phyloP scores from a whole-genome alignment of 2,329 filamentous ascomycete species.

The Pestalotiopsis sp. region DNA sequence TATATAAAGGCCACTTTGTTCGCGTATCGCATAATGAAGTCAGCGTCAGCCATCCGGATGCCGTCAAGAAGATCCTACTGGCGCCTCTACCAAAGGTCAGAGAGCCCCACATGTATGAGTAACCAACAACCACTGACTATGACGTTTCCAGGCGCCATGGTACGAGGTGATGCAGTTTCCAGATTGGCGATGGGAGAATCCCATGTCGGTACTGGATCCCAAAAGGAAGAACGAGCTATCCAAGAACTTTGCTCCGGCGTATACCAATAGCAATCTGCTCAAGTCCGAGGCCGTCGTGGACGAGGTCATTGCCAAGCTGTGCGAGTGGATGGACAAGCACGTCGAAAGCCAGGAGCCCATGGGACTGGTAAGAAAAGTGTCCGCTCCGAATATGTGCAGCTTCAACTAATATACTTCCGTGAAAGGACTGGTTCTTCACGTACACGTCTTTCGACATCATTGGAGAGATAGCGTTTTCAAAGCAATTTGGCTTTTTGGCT shows the following conservation, averaged over 20 bases:
- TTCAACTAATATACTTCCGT: too few species aligned
- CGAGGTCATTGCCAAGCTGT: slow-evolving; percentile 7
- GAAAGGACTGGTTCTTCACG: slow-evolving; percentile 13
- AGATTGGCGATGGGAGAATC: slow-evolving; percentile 14
- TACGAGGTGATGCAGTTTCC: slow-evolving; percentile 13
- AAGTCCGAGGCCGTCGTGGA: slow-evolving; percentile 14
- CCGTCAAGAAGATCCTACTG: slow-evolving; percentile 36
- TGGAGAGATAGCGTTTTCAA: slow-evolving; percentile 27
- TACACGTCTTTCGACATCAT: slow-evolving; percentile 28
- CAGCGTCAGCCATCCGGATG: slow-evolving; percentile 43
- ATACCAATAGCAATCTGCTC: slow-evolving; percentile 24
- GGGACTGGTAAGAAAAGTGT: slow-evolving; percentile 2
- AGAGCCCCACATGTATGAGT: neutral
- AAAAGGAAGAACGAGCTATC: slow-evolving; percentile 15
- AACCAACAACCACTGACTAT: neutral
- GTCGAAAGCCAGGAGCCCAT: slow-evolving; percentile 8
- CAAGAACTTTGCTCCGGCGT: slow-evolving; percentile 31
- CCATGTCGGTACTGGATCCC: slow-evolving; percentile 14
- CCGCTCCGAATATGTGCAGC: neutral
- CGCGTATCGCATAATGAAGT: slow-evolving; percentile 45
- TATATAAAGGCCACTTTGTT: slow-evolving; percentile 36
- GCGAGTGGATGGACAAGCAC: slow-evolving; percentile 12
- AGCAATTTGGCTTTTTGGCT: slow-evolving; percentile 27
- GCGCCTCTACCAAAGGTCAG: slow-evolving; percentile 32
- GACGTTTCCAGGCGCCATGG: neutral